A percentile compares a stretch with the other conserved stretches of the same genome.
Conservation (phyloP, 2,329 filamentous ascomycete genomes). For the Trichoderma brevicompactum region DNA sequence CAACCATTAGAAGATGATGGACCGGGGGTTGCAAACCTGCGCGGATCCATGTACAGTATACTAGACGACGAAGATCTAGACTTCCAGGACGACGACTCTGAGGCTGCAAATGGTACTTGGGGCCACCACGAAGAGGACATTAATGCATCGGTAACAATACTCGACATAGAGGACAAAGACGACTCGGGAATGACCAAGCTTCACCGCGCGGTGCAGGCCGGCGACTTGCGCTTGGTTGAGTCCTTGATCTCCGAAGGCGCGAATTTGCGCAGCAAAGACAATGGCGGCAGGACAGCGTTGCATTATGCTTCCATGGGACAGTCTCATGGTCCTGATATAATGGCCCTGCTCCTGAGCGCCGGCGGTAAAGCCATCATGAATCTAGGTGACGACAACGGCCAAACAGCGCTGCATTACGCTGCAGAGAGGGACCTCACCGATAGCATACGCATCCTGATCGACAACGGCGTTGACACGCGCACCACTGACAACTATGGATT, state of each 20-base stretch:
- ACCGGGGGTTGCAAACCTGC: background rate
- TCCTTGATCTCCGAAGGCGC: conserved; percentile 2
- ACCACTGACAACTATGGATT: background rate
- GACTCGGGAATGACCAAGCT: conserved; percentile 7
- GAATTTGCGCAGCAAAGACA: conserved; percentile 1
- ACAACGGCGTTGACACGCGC: background rate
- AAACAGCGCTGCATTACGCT: background rate
- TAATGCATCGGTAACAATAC: background rate
- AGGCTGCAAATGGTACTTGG: background rate
- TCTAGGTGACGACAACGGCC: background rate
- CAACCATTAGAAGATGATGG: background rate
- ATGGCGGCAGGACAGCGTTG: background rate
- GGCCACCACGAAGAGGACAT: background rate
- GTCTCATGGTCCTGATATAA: background rate
- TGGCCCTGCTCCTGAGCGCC: background rate
- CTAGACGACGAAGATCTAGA: background rate
- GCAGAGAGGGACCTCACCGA: background rate
- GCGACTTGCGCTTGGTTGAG: background rate
- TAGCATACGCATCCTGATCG: background rate
- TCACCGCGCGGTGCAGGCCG: conserved; percentile 1
- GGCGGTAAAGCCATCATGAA: background rate
- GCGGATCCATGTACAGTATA: conserved; percentile 7
- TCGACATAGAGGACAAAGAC: conserved; percentile 11
- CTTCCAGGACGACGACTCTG: background rate
- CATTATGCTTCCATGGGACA: background rate